These are phyloP conservation scores for Pythium phragmitis DNA, from an alignment of 352 stramenopile species.

Conservation along the genomic window DNA sequence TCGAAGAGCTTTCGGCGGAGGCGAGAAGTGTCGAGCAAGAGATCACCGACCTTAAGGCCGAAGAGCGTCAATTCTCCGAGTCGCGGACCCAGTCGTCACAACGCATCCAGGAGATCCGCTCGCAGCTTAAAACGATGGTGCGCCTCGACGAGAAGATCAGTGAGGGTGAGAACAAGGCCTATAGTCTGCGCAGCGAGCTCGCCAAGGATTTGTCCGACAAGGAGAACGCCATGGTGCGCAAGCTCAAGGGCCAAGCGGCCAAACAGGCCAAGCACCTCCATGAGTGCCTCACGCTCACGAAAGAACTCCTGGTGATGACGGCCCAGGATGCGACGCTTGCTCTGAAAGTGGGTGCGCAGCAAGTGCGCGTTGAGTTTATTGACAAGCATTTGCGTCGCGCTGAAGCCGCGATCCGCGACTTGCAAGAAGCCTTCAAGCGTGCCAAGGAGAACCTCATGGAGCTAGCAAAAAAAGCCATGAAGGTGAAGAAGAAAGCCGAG, in stretches of 20 bases:
- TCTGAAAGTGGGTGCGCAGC: conserved; percentile 55
- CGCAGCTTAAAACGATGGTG: conserved; percentile 64
- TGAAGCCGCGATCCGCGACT: conserved; percentile 44
- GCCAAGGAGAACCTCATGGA: conserved; percentile 69
- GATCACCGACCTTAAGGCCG: conserved; percentile 58
- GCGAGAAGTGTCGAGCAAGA: conserved; percentile 53
- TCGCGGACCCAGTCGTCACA: conserved; percentile 59
- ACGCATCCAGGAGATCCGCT: conserved; percentile 66
- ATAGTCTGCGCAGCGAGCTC: conserved; percentile 68
- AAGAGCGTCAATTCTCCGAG: conserved; percentile 64
- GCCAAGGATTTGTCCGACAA: conserved; percentile 77
- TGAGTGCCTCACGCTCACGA: conserved; percentile 52
- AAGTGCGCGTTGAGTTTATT: conserved; percentile 69
- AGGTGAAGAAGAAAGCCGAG: conserved; percentile 66
- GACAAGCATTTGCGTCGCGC: conserved; percentile 57
- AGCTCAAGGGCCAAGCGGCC: conserved; percentile 63
- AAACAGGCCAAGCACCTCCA: conserved; percentile 80
- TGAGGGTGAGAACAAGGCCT: conserved; percentile 68
- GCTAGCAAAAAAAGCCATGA: conserved; percentile 61
- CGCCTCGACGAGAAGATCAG: conserved; percentile 75
- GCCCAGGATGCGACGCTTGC: conserved; percentile 54
- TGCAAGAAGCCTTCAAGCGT: conserved; percentile 57
- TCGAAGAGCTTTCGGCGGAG: conserved; percentile 43
- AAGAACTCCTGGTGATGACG: conserved; percentile 45
- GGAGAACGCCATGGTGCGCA: conserved; percentile 70